These are phyloP conservation scores for Globisporangium yorkense DNA, from an alignment of 352 stramenopile genomes.

Conservation along the genomic window DNA sequence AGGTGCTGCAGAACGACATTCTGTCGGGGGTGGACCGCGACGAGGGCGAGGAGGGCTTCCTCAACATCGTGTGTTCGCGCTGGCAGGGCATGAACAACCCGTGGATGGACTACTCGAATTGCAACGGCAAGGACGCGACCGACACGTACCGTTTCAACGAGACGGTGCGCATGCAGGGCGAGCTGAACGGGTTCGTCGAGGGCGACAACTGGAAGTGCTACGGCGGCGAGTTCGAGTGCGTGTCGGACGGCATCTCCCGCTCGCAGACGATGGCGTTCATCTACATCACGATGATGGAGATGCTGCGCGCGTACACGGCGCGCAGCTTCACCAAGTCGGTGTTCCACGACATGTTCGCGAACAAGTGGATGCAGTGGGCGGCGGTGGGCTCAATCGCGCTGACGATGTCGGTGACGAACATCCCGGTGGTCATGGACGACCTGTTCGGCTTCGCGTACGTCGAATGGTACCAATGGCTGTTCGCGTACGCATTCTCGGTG, in stretches of 20 bases:
- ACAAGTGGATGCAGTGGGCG: constrained; percentile 62
- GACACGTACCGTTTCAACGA: constrained; percentile 50
- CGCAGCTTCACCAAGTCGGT: constrained; percentile 63
- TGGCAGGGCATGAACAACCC: constrained; percentile 41
- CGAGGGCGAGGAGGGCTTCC: constrained; percentile 32
- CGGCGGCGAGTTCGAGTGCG: constrained; percentile 46
- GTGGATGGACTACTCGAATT: constrained; percentile 56
- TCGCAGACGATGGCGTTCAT: constrained; percentile 77
- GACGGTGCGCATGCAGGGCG: constrained; percentile 35
- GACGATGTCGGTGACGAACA: constrained; percentile 36
- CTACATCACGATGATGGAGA: constrained; percentile 58
- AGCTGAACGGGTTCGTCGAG: constrained; percentile 49
- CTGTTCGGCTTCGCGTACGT: constrained; percentile 52
- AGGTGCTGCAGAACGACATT: constrained; percentile 43
- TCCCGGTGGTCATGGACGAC: constrained; percentile 35
- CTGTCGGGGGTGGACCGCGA: constrained; percentile 41
- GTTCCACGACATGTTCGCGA: constrained; percentile 53
- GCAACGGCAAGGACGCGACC: constrained; percentile 25
- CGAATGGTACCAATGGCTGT: constrained; percentile 39
- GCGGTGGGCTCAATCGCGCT: constrained; percentile 34
- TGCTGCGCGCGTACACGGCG: constrained; percentile 73
- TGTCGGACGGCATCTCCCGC: constrained; percentile 51
- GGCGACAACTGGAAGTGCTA: constrained; percentile 42
- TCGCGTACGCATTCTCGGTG: constrained; percentile 61
- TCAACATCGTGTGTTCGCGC: constrained; percentile 44